Percentiles rank a stretch among this genome's conserved stretches.
phyloP scores from a whole-genome alignment of 1,284 basidiomycete genomes.

The Calocybe gambosa region DNA sequence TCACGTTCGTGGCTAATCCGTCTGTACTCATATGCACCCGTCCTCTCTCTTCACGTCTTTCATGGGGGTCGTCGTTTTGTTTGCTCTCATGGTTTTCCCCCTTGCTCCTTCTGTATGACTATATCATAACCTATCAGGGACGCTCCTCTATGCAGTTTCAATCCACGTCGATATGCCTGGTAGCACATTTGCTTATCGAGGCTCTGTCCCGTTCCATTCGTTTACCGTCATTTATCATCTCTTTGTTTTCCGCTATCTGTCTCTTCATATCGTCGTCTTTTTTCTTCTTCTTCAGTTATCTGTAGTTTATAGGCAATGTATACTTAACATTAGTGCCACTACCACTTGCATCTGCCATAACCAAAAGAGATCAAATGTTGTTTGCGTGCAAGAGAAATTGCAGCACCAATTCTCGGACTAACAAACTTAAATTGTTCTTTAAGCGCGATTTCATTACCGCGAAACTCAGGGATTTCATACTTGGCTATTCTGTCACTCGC shows the following conservation, averaged over 20 bases:
- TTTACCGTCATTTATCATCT: constrained; percentile 11
- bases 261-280: background rate
- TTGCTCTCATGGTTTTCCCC: background rate
- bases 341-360: background rate
- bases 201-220: background rate
- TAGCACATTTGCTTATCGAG: constrained; percentile 4
- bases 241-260: background rate
- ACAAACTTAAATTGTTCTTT: too few relatives aligned
- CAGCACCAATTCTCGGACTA: too few relatives aligned
- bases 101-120: background rate
- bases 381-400: too few relatives aligned
- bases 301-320: constrained; percentile 17
- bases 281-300: constrained; percentile 7
- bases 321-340: background rate
- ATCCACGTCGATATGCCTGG: background rate
- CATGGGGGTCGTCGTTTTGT: background rate
- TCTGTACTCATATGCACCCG: background rate
- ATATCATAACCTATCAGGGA: background rate
- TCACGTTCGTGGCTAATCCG: background rate
- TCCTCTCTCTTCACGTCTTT: too few relatives aligned
- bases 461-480: too few relatives aligned
- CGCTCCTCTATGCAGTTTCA: background rate
- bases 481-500: background rate
- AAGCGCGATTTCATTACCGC: too few relatives aligned
- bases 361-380: too few relatives aligned